Evolutionary conservation across 2,329 filamentous ascomycete species (phyloP).

Genomic region (Alternaria viburni): DNA sequence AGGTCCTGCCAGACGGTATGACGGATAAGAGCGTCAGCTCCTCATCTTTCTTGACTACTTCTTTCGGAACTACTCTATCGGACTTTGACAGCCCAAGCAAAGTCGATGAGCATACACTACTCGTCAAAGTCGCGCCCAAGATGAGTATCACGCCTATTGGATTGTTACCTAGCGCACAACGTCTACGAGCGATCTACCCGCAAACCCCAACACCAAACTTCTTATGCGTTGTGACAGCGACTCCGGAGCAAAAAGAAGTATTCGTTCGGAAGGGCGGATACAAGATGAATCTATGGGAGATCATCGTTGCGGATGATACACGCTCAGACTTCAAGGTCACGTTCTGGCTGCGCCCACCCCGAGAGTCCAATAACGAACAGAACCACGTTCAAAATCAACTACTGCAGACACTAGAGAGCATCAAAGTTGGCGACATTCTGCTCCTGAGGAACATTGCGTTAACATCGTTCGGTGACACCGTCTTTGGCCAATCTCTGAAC

Average conservation of each 20-base stretch:
- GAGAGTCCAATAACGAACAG: conserved; percentile 18
- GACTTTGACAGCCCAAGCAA: conserved; percentile 31
- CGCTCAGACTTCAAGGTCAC: conserved; percentile 79
- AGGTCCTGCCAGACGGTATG: conserved; percentile 43
- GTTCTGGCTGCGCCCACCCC: conserved; percentile 72
- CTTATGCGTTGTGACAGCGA: conserved; percentile 78
- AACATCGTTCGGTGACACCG: conserved; percentile 73
- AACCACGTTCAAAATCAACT: conserved; percentile 42
- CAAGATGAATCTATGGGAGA: conserved; percentile 50
- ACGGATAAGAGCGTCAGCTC: conserved; percentile 41
- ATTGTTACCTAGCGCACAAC: conserved; percentile 70
- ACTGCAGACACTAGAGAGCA: conserved; percentile 48
- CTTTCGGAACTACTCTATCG: conserved; percentile 43
- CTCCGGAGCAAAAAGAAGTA: conserved; percentile 71
- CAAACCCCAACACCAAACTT: conserved; percentile 84
- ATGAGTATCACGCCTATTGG: conserved; percentile 67
- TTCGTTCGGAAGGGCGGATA: conserved; percentile 68
- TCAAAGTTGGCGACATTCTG: conserved; percentile 77
- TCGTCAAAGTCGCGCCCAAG: conserved; percentile 23
- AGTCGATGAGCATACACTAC: conserved; percentile 8
- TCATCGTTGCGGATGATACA: conserved; percentile 79
- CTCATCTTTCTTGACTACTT: conserved; percentile 45
- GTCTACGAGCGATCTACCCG: conserved; percentile 72
- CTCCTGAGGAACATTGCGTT: conserved; percentile 81
- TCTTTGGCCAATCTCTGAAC: conserved; percentile 84